Base-by-base conservation (phyloP, 2,329 filamentous ascomycete genomes). In the Calonectria montana region DNA sequence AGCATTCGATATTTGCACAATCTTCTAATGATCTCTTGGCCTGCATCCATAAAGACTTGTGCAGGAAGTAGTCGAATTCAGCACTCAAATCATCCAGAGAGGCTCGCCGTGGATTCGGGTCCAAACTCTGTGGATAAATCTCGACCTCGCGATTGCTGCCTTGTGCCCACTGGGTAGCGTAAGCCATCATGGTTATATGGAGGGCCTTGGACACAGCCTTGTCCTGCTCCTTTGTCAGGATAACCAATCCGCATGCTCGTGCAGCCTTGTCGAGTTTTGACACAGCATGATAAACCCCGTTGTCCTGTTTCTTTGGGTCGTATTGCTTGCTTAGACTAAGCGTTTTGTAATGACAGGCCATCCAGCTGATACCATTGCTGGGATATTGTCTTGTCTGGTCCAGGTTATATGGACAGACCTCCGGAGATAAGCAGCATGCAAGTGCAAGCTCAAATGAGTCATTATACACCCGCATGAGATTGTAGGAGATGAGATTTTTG, bases 351-450 rank as follows among this genome's bases (percentile, higher is more conserved):
- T 79, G 71, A 63, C 71, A 75, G 10, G 78, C 78, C 41, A 79
- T 50, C 78, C 78, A 79, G 37, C 78, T 79, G 2, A 79, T 77
- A 15, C 77, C 77, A 37, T 77, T 79, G 5, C 76, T 72, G 10
- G 72, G 73, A 13, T 73, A 66, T 8, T 67, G 61, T 27, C 64
- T 64, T 16, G 77, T 68, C 2, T 73, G 68, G 25, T 71, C 72
- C 1, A 77, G 77, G 9, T 77, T 74, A 74, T 89, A 89, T 1
- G 88, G 88, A 66, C 88, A 90, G 3, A 87, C 89, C 53, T 84
- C 82, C 70, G 89, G 87, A 0, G 87, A 88, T n/a, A 89, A 74
- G 87, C 88, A 90, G 75, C 88, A 89, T 1, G 87, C 86, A 6
- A 89, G 78, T 12, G 85, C 87, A 73, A 88, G 86, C 73, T 89